Evolutionary conservation across 768 basidiomycete genomes (phyloP).

Genomic region (Termitomyces sp.): DNA sequence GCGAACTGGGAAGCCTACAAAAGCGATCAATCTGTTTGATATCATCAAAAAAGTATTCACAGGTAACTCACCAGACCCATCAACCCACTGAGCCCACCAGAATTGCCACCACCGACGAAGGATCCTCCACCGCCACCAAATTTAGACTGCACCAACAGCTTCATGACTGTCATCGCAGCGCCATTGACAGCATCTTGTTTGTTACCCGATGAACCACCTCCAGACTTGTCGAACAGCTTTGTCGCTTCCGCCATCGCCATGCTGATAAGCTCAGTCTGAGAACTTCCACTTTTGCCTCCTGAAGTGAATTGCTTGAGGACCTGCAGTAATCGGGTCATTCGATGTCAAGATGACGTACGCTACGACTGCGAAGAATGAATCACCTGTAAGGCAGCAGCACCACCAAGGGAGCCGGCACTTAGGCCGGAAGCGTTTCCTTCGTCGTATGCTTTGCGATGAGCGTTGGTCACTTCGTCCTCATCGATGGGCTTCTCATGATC

Average conservation of each 20-base stretch:
- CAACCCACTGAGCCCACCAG: constrained; percentile 61
- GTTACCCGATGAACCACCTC: constrained; percentile 55
- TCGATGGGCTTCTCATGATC: constrained; percentile 57
- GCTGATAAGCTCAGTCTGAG: constrained; percentile 67
- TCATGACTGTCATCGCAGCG: constrained; percentile 83
- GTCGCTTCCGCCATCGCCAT: constrained; percentile 81
- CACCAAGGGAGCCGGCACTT: constrained; percentile 58
- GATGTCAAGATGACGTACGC: not conserved
- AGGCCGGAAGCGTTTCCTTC: constrained; percentile 44
- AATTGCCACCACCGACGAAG: constrained; percentile 53
- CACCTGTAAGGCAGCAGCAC: constrained; percentile 76
- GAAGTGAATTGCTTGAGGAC: constrained; percentile 65
- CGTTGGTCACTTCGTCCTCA: constrained; percentile 54
- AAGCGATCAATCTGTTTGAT: not conserved
- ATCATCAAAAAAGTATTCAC: not conserved
- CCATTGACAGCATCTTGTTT: constrained; percentile 85
- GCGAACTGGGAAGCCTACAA: constrained; percentile 24
- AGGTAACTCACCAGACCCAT: constrained; percentile 49
- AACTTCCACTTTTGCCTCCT: constrained; percentile 33
- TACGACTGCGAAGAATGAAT: not conserved
- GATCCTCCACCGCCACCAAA: constrained; percentile 31
- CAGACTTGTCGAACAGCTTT: constrained; percentile 68
- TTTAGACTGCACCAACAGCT: constrained; percentile 70
- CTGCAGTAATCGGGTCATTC: not conserved
- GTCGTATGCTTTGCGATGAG: constrained; percentile 60